A percentile compares a stretch with the other conserved stretches of the same genome.
Evolutionary conservation across 441 rosid species (phyloP).

Genomic region (Theobroma grandiflorum): DNA sequence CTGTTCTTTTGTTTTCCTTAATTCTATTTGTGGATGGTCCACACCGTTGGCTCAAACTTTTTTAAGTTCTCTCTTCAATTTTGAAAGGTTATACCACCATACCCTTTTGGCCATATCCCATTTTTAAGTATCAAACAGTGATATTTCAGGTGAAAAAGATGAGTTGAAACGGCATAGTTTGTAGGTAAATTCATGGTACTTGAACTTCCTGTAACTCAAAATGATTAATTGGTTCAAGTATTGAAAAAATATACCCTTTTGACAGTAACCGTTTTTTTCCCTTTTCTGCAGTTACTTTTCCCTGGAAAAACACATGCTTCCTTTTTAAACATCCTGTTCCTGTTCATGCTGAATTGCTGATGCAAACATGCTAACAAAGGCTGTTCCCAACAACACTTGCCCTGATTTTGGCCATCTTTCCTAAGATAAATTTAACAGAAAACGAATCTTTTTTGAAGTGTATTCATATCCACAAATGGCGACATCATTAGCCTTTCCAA

Average conservation of each 20-base stretch:
- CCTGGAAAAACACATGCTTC: neutral
- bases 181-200: too few relatives aligned
- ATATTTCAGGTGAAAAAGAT: too few relatives aligned
- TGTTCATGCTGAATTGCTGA: neutral
- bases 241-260: neutral
- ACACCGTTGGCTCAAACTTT: neutral
- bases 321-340: conserved; percentile 1
- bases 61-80: neutral
- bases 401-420: neutral
- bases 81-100: too few relatives aligned
- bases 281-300: neutral
- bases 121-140: too few relatives aligned
- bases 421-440: neutral
- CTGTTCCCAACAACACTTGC: neutral
- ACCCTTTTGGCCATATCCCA: too few relatives aligned
- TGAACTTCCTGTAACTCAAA: neutral
- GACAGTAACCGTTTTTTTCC: neutral
- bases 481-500: conserved; percentile 20
- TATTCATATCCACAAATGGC: neutral
- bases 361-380: conserved; percentile 17
- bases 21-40: neutral
- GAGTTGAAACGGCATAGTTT: too few relatives aligned
- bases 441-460: neutral
- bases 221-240: neutral
- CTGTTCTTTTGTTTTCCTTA: neutral